Evolutionary conservation across 495 filamentous ascomycete genomes (phyloP).

Genomic region (Xylona heveae): DNA sequence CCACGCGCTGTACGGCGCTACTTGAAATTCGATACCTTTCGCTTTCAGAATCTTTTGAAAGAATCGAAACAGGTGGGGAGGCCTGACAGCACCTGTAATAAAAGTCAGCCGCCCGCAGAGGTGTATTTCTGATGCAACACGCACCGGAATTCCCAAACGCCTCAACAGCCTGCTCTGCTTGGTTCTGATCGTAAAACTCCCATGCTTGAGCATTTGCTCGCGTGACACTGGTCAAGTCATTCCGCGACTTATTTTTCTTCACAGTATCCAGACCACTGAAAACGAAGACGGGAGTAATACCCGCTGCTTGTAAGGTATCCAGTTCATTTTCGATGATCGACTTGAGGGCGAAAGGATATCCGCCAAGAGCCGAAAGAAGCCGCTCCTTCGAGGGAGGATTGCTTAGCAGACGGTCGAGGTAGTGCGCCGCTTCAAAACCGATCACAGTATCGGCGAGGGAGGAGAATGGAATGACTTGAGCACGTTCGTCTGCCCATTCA

Average conservation of each 20-base stretch:
- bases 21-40: conserved; percentile 51
- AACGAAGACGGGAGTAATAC: conserved; percentile 57
- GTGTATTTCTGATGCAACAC: conserved; percentile 7
- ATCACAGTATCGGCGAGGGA: conserved; percentile 48
- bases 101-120: neutral
- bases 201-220: conserved; percentile 38
- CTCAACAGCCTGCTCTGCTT: conserved; percentile 55
- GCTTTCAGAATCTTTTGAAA: conserved; percentile 53
- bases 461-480: conserved; percentile 33
- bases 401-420: conserved; percentile 53
- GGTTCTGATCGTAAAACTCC: conserved; percentile 64
- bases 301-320: conserved; percentile 35
- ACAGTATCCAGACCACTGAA: conserved; percentile 71
- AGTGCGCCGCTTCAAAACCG: conserved; percentile 80
- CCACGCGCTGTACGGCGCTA: conserved; percentile 76
- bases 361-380: conserved; percentile 73
- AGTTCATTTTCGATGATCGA: conserved; percentile 54
- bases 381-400: conserved; percentile 53
- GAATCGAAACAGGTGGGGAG: conserved; percentile 43
- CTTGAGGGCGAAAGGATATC: conserved; percentile 59
- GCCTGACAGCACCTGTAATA: conserved; percentile 27
- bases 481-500: conserved; percentile 27
- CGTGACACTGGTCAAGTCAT: conserved; percentile 10
- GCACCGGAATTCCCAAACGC: conserved; percentile 69
- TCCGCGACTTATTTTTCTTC: conserved; percentile 35